These are phyloP conservation scores for Entomortierella chlamydospora DNA, from an alignment of 192 early-diverging fungal species.

Conservation along the genomic window DNA sequence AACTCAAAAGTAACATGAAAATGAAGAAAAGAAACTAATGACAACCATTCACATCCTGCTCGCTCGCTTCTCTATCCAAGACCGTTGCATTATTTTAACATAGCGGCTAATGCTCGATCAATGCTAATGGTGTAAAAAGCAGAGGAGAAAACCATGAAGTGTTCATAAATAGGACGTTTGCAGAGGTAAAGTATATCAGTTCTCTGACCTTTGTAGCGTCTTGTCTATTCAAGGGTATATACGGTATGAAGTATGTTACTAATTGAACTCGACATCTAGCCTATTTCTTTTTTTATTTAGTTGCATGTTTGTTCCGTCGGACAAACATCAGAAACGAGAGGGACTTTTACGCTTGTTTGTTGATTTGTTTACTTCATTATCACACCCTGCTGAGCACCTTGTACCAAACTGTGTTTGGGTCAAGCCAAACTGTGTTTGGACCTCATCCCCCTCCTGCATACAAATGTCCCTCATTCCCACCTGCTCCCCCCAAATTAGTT, in stretches of 20 bases:
- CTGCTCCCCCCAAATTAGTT: neutral
- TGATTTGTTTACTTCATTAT: conserved; percentile 1
- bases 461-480: conserved; percentile 1
- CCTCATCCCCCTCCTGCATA: conserved; percentile 22
- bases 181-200: neutral
- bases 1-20: too few relatives aligned
- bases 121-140: too few relatives aligned
- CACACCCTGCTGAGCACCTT: conserved; percentile 15
- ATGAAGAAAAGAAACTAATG: too few relatives aligned
- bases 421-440: conserved; percentile 54
- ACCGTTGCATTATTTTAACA: too few relatives aligned
- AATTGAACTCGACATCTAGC: too few relatives aligned
- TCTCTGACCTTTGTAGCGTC: neutral
- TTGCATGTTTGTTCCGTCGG: conserved; percentile 7
- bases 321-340: neutral
- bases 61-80: neutral
- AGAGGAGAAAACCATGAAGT: too few relatives aligned
- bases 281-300: too few relatives aligned
- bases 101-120: too few relatives aligned
- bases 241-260: conserved; percentile 15
- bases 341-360: conserved; percentile 6
- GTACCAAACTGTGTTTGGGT: conserved; percentile 55
- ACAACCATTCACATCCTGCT: neutral
- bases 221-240: neutral
- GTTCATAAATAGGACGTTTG: too few relatives aligned